Percentiles rank a stretch among this genome's conserved stretches.
Evolutionary conservation across 768 basidiomycete genomes (phyloP).

Genomic region (Agaricus sinodeliciosus): DNA sequence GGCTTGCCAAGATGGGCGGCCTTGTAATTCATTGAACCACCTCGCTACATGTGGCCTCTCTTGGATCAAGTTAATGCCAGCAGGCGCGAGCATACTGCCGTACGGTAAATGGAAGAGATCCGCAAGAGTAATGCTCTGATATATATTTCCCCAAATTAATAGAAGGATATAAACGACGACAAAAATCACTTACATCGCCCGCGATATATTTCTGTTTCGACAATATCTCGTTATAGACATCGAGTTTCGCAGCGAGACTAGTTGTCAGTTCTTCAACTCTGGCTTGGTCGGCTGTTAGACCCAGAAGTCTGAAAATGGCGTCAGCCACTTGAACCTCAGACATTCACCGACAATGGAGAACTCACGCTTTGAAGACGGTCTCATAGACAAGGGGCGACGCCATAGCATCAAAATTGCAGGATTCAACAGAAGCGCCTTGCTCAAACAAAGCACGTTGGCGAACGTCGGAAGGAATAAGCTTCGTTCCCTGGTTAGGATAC

Average conservation of each 20-base stretch:
- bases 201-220: slow-evolving; percentile 47
- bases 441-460: slow-evolving; percentile 33
- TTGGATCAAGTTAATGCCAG: slow-evolving; percentile 24
- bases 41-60: slow-evolving; percentile 39
- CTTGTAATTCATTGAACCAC: slow-evolving; percentile 28
- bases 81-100: slow-evolving; percentile 21
- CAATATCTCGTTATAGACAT: slow-evolving; percentile 48
- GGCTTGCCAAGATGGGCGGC: slow-evolving; percentile 41
- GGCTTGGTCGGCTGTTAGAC: slow-evolving; percentile 17
- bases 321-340: background rate
- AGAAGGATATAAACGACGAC: background rate
- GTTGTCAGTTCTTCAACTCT: slow-evolving; percentile 22
- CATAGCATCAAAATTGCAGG: slow-evolving; percentile 37
- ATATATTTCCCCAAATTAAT: background rate
- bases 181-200: slow-evolving; percentile 38
- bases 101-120: slow-evolving; percentile 45
- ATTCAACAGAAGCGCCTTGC: slow-evolving; percentile 42
- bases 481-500: slow-evolving; percentile 39
- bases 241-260: slow-evolving; percentile 31
- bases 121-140: slow-evolving; percentile 37
- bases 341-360: background rate
- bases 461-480: slow-evolving; percentile 38
- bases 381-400: slow-evolving; percentile 33
- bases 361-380: slow-evolving; percentile 44
- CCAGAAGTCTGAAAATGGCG: slow-evolving; percentile 9